Conservation (phyloP, 805 yeast genomes). For the Teunomyces cretensis region DNA sequence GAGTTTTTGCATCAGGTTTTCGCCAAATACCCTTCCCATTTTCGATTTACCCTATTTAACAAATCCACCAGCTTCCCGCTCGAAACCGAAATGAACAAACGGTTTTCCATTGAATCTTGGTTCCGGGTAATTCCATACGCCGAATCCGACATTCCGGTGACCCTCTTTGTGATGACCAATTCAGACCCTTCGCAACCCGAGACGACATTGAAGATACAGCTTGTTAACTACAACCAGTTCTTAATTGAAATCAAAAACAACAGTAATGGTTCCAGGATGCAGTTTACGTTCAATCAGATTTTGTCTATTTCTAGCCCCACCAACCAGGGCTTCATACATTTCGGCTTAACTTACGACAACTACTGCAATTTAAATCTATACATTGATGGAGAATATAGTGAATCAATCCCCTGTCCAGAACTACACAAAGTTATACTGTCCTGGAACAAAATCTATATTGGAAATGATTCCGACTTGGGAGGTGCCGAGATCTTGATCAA, state of each 20-base stretch:
- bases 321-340: constrained; percentile 26
- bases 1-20: constrained; percentile 23
- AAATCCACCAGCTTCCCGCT: constrained; percentile 22
- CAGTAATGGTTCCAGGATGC: constrained; percentile 24
- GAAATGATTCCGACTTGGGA: constrained; percentile 17
- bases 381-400: constrained; percentile 50
- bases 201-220: constrained; percentile 25
- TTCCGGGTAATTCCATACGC: constrained; percentile 26
- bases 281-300: constrained; percentile 35
- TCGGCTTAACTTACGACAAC: constrained; percentile 38
- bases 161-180: constrained; percentile 26
- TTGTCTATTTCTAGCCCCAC: constrained; percentile 12
- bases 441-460: constrained; percentile 41
- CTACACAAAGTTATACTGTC: constrained; percentile 22
- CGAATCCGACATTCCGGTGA: constrained; percentile 11
- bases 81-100: constrained; percentile 13
- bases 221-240: constrained; percentile 30
- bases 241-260: constrained; percentile 27
- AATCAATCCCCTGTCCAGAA: constrained; percentile 40
- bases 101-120: constrained; percentile 42
- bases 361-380: constrained; percentile 42
- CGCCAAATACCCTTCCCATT: constrained; percentile 24
- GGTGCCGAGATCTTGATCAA: constrained; percentile 22
- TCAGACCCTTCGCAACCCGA: constrained; percentile 19
- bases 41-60: constrained; percentile 28